phyloP scores from a whole-genome alignment of 495 filamentous ascomycete genomes.

The Polyplosphaeria fusca region DNA sequence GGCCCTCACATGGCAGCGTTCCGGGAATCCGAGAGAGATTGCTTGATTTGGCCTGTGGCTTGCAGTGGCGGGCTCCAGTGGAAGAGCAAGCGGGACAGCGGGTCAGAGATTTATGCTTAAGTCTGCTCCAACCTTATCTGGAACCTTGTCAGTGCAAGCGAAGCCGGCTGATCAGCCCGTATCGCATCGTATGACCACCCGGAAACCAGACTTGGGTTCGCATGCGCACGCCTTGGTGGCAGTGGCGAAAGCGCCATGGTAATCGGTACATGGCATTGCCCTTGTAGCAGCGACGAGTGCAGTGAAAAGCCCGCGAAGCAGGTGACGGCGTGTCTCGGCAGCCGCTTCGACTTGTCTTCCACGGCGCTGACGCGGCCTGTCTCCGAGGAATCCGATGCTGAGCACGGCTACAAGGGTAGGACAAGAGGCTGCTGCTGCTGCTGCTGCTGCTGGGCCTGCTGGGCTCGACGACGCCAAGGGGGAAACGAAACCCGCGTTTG shows the following conservation, averaged over 20 bases:
- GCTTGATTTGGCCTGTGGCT: too few species aligned
- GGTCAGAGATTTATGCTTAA: slow-evolving; percentile 31
- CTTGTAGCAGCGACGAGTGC: too few species aligned
- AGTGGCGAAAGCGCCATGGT: too few species aligned
- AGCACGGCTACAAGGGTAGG: neutral
- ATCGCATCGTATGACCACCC: slow-evolving; percentile 9
- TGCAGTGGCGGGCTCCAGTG: too few species aligned
- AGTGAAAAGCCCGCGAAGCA: too few species aligned
- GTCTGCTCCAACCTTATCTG: slow-evolving; percentile 29
- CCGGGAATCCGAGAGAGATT: too few species aligned
- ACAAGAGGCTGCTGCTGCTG: slow-evolving; percentile 11
- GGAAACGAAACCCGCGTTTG: slow-evolving; percentile 20
- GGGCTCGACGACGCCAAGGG: slow-evolving; percentile 7
- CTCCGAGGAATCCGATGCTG: slow-evolving; percentile 26
- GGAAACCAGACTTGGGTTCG: neutral
- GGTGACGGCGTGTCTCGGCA: too few species aligned
- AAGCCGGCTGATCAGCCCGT: slow-evolving; percentile 25
- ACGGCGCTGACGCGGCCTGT: slow-evolving; percentile 28
- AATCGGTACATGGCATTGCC: too few species aligned
- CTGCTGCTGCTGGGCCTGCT: too few species aligned
- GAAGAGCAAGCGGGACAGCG: slow-evolving; percentile 27
- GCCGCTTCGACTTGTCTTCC: too few species aligned
- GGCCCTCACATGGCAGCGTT: neutral
- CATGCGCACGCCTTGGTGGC: neutral
- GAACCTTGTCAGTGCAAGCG: slow-evolving; percentile 5